Evolutionary conservation across 352 stramenopile genomes (phyloP), one percentile per base, ranked within the genome.

Genomic region (Phytopythium chamaehyphon): DNA sequence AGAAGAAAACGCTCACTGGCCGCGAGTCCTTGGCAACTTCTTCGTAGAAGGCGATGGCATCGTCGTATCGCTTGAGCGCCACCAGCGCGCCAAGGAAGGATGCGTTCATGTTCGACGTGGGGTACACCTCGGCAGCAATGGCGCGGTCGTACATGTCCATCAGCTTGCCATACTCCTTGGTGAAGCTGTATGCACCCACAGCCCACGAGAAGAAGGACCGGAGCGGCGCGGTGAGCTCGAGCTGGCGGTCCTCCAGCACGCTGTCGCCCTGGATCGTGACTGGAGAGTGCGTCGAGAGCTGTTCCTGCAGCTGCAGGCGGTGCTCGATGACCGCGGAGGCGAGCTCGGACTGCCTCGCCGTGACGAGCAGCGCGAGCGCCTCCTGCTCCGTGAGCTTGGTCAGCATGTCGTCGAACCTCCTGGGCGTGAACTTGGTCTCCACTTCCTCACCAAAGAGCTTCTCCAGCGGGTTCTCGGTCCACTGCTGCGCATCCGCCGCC

Each of bases 201-300:
- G 70, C 68, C 65, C 65, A 89, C 54, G 78, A 89, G 59, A 81
- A 89, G 43, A 83, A 87, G 62, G 74, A 79, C 14, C 78, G 75
- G 40, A 86, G 55, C 28, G 84, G 70, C 24, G 47, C 50, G 19
- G 48, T 57, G 9, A 88, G 59, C 35, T 69, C 66, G 40, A 86
- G 57, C 6, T 47, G 35, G 15, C 63, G 53, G 46, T 76, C 61
- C 33, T 73, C 66, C 55, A 78, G 66, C 14, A 74, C 71, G 35
- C 51, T 65, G 26, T 63, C 19, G 6, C 59, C 66, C 18, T 51
- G 31, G n/a, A 74, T 51, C 10, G 59, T 57, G 10, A 76, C 40
- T 5, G 52, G 51, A 9, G 39, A 53, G 24, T 59, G 55, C 26
- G 42, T 62, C 11, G n/a, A 48, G 6, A 89, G 49, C 49, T 69